phyloP scores from a whole-genome alignment of 805 yeast genomes.

The Wickerhamiella sergipiensis region DNA sequence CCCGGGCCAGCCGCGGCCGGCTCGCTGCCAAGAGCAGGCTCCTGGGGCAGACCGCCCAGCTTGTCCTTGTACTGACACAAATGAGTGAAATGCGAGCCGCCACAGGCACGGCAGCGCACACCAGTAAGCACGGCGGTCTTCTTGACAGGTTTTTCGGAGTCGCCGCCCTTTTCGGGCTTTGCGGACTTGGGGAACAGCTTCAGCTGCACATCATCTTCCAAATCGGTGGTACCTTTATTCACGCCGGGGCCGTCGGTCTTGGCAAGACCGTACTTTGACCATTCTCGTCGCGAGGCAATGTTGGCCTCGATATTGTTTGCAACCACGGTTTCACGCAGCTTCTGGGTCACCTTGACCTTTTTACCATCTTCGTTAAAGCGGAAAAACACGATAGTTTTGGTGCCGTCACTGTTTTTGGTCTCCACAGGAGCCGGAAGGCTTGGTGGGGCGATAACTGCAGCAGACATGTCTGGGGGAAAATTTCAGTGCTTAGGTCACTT shows the following conservation, averaged over 20 bases:
- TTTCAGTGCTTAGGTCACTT: background rate
- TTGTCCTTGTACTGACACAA: slow-evolving; percentile 94
- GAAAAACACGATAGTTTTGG: slow-evolving; percentile 74
- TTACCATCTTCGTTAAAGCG: slow-evolving; percentile 56
- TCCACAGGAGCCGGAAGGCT: slow-evolving; percentile 38
- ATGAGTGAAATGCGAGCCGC: slow-evolving; percentile 84
- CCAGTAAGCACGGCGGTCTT: slow-evolving; percentile 30
- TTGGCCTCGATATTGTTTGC: slow-evolving; percentile 72
- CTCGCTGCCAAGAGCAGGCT: slow-evolving; percentile 22
- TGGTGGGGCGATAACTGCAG: background rate
- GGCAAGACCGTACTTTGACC: slow-evolving; percentile 84
- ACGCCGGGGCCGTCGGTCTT: slow-evolving; percentile 72
- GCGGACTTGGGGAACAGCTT: slow-evolving; percentile 39
- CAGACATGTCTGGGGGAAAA: background rate
- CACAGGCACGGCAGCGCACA: slow-evolving; percentile 76
- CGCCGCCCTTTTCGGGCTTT: slow-evolving; percentile 41
- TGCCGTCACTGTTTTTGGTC: slow-evolving; percentile 71
- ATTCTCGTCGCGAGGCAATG: slow-evolving; percentile 76
- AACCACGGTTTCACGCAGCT: slow-evolving; percentile 59
- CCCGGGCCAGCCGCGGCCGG: slow-evolving; percentile 24
- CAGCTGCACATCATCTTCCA: slow-evolving; percentile 60
- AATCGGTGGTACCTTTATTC: slow-evolving; percentile 73
- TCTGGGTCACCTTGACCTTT: slow-evolving; percentile 78
- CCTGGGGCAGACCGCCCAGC: slow-evolving; percentile 39
- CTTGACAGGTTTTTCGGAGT: slow-evolving; percentile 34